Evolutionary conservation across 805 yeast species (phyloP).

Genomic region (Yueomyces sinensis): DNA sequence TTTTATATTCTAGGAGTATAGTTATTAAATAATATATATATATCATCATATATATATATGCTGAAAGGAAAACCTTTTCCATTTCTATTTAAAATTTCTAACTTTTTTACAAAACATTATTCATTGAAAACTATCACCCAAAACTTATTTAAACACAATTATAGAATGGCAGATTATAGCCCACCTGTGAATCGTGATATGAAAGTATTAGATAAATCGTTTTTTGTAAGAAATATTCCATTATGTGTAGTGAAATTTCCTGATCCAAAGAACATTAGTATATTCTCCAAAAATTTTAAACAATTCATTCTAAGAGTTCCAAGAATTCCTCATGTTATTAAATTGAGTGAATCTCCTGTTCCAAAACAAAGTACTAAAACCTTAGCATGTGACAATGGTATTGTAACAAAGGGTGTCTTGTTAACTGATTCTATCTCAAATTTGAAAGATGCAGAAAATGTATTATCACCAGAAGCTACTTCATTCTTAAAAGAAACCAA

Average conservation of each 20-base stretch:
- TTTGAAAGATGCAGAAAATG: slow-evolving; percentile 25
- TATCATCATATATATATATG: too few relatives aligned
- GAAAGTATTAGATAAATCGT: slow-evolving; percentile 50
- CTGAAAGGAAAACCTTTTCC: too few relatives aligned
- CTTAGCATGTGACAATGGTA: slow-evolving; percentile 16
- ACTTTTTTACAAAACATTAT: background rate
- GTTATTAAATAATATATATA: too few relatives aligned
- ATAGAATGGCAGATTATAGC: slow-evolving; percentile 9
- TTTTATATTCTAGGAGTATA: too few relatives aligned
- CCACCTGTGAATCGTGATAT: slow-evolving; percentile 65
- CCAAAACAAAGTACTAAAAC: slow-evolving; percentile 8
- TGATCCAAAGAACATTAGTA: slow-evolving; percentile 48
- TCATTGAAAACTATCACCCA: background rate
- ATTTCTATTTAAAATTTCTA: too few relatives aligned
- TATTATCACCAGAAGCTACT: slow-evolving; percentile 31
- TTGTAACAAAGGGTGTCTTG: slow-evolving; percentile 33
- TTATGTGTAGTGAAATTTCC: slow-evolving; percentile 59
- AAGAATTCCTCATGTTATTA: slow-evolving; percentile 57
- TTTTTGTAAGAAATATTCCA: slow-evolving; percentile 44
- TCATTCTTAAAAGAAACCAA: slow-evolving; percentile 34
- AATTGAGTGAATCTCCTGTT: slow-evolving; percentile 12
- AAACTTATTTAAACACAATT: background rate
- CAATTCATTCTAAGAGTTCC: slow-evolving; percentile 58
- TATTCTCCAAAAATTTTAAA: slow-evolving; percentile 44
- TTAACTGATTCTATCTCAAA: slow-evolving; percentile 38